Conservation (phyloP, 306 rosid genomes). For the Luffa acutangula region DNA sequence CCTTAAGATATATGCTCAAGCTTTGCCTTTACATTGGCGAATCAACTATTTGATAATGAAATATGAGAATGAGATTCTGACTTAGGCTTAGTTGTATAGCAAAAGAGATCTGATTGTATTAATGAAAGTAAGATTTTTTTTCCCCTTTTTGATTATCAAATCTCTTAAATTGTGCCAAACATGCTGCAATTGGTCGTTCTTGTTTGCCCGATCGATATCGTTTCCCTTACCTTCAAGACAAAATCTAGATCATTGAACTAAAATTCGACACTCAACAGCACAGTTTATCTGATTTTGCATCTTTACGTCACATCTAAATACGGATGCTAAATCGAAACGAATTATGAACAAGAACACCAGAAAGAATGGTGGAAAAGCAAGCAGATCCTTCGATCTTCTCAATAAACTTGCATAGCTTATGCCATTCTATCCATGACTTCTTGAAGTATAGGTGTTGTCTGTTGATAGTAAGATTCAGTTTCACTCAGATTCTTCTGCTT, state of each 20-base stretch:
- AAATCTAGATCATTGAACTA: neutral
- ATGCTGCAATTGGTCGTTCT: neutral
- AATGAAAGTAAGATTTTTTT: neutral
- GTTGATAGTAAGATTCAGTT: conserved; percentile 41
- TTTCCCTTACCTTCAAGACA: neutral
- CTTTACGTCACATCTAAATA: neutral
- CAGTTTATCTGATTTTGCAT: neutral
- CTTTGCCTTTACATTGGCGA: conserved; percentile 23
- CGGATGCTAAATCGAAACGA: neutral
- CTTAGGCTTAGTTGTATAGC: conserved; percentile 59
- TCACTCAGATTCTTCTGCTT: conserved; percentile 35
- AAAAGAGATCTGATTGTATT: conserved; percentile 18
- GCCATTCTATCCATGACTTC: conserved; percentile 80
- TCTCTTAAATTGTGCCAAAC: neutral
- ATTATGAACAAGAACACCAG: neutral
- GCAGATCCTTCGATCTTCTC: neutral
- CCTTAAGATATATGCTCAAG: conserved; percentile 50
- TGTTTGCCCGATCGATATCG: neutral
- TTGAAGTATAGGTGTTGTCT: conserved; percentile 57
- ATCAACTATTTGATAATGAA: conserved; percentile 16
- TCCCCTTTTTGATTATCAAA: neutral
- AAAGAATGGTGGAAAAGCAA: neutral
- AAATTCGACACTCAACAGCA: neutral
- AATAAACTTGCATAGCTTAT: neutral
- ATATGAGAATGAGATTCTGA: conserved; percentile 44